phyloP scores from a whole-genome alignment of 164 flowering plant species.

The Nymphaea thermarum region DNA sequence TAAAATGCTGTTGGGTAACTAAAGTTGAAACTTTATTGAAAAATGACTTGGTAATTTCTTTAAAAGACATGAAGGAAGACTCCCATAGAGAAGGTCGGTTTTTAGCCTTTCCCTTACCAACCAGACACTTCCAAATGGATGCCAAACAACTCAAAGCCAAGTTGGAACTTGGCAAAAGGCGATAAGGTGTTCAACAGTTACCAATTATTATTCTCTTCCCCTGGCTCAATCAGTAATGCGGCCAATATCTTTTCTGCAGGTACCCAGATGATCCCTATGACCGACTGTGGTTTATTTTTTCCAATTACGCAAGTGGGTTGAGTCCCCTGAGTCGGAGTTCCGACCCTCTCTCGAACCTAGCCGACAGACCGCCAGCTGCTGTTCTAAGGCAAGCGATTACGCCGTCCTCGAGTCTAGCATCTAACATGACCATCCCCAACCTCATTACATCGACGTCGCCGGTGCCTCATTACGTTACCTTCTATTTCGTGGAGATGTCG shows the following conservation, averaged over 20 bases:
- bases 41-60: no score
- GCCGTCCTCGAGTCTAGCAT: not conserved
- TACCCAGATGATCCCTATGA: constrained; percentile 10
- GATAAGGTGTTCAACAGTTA: no score
- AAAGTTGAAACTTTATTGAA: no score
- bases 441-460: not conserved
- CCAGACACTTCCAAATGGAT: not conserved
- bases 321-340: not conserved
- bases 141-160: not conserved
- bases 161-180: not conserved
- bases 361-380: not conserved
- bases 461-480: no score
- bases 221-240: no score
- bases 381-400: not conserved
- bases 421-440: not conserved
- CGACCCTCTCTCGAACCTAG: not conserved
- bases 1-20: no score
- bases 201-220: no score
- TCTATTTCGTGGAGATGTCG: no score
- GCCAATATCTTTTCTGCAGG: constrained; percentile 5
- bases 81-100: not conserved
- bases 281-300: constrained; percentile 10
- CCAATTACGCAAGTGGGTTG: not conserved
- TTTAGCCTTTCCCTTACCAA: not conserved
- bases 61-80: no score